A percentile compares a stretch with the other conserved stretches of the same genome.
Evolutionary conservation across 805 yeast species (phyloP).

Genomic region (Ascoidea asiatica): DNA sequence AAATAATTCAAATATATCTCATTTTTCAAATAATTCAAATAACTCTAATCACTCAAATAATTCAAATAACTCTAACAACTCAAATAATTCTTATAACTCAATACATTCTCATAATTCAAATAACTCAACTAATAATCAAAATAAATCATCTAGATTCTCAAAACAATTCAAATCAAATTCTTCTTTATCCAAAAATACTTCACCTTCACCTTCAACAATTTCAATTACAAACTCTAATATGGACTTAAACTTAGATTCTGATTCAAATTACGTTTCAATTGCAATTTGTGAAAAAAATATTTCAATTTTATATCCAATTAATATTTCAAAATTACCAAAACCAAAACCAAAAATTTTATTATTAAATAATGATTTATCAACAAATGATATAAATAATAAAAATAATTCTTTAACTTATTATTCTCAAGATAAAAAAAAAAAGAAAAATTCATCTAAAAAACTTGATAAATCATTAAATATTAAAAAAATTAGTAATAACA

Average conservation of each 20-base stretch:
- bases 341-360: constrained; percentile 55
- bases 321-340: constrained; percentile 50
- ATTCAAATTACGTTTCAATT: constrained; percentile 18
- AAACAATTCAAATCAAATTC: too few relatives aligned
- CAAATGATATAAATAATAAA: not conserved
- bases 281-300: constrained; percentile 43
- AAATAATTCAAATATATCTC: constrained; percentile 10
- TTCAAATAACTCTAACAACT: not conserved
- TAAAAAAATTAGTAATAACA: too few relatives aligned
- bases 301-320: constrained; percentile 57
- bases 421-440: not conserved
- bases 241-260: too few relatives aligned
- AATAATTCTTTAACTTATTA: not conserved
- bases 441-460: too few relatives aligned
- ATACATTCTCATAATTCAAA: constrained; percentile 11
- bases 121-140: too few relatives aligned
- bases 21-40: not conserved
- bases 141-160: too few relatives aligned
- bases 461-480: not conserved
- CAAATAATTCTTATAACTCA: not conserved
- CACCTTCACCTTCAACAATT: too few relatives aligned
- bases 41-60: not conserved
- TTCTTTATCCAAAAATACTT: too few relatives aligned
- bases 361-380: constrained; percentile 22
- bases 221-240: too few relatives aligned